phyloP scores from a whole-genome alignment of 2,329 filamentous ascomycete species.

The Sporothrix luriei region DNA sequence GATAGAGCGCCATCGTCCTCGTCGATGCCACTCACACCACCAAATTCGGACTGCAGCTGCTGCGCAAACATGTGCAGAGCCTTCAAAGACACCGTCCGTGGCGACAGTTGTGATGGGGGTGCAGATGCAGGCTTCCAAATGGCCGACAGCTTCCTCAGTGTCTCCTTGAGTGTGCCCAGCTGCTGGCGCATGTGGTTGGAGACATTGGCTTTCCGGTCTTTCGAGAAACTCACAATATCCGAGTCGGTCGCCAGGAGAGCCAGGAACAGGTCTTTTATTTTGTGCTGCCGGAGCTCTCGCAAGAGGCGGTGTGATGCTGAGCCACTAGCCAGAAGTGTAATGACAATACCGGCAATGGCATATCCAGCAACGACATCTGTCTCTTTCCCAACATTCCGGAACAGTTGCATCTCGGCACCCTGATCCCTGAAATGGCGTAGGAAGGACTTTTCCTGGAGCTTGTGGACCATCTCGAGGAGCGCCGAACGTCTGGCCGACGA shows the following conservation, averaged over 20 bases:
- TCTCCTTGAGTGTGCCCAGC: constrained; percentile 57
- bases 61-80: constrained; percentile 61
- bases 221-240: constrained; percentile 63
- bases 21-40: constrained; percentile 39
- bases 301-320: constrained; percentile 61
- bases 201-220: constrained; percentile 68
- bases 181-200: constrained; percentile 64
- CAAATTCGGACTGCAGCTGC: constrained; percentile 53
- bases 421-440: constrained; percentile 72
- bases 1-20: constrained; percentile 52
- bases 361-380: constrained; percentile 65
- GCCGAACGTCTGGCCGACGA: constrained; percentile 60
- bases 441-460: constrained; percentile 64
- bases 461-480: constrained; percentile 61
- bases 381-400: constrained; percentile 62
- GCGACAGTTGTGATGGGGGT: constrained; percentile 52
- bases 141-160: constrained; percentile 52
- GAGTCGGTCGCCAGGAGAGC: constrained; percentile 56
- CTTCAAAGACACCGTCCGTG: constrained; percentile 65
- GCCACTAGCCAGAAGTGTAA: constrained; percentile 60
- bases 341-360: constrained; percentile 63
- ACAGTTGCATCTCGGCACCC: constrained; percentile 68
- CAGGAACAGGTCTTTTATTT: constrained; percentile 58
- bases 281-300: constrained; percentile 58
- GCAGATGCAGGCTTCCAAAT: constrained; percentile 60